Base-by-base conservation (phyloP, 345 rosid species). In the Cardiospermum halicacabum region DNA sequence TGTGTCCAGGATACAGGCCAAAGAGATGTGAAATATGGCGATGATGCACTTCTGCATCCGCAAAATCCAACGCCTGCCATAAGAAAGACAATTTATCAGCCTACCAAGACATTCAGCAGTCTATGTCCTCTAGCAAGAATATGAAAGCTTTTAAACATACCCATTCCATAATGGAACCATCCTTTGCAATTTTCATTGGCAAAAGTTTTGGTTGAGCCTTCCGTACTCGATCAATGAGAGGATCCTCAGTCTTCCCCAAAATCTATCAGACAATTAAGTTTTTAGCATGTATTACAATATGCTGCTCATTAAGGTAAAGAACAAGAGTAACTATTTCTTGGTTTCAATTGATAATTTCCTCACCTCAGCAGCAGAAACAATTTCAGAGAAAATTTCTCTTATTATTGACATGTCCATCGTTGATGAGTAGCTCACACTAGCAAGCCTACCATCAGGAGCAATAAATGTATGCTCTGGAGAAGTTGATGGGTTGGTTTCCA, bases 151-250 rank as follows among this genome's bases (percentile, higher is more conserved):
- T 27, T 21, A 31, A 11, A 61, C 80, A 60, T 74, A 83, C 96
- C 99, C 99, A 91, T 82, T 94, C 99, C 97, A 89, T 87, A 53
- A 94, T 81, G 28, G 96, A 83, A 54, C 96, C 96, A 64, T 91
- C 99, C 69, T 79, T 82, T 21, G 85, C 73, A 72, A 85, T 75
- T 81, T 68, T 91, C 21, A 81, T 82, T 2, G 96, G 97, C 57
- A 71, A 74, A 67, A 94, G 91, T 56, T 78, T 89, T 26, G 81
- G 78, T 49, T 72, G 96, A 71, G 89, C 88, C 68, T 78, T 76
- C 57, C 34, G 76, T 58, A 89, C 97, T 74, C 60, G 80, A 28
- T 70, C 57, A 7, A 94, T 74, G 21, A 91, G 81, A 77, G 80
- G 68, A 53, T 85, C 91, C 42, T 83, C 74, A 1, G 31, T 65